Evolutionary conservation across 345 rosid genomes (phyloP), one percentile per base, ranked within the genome.

Genomic region (Moricandia arvensis): DNA sequence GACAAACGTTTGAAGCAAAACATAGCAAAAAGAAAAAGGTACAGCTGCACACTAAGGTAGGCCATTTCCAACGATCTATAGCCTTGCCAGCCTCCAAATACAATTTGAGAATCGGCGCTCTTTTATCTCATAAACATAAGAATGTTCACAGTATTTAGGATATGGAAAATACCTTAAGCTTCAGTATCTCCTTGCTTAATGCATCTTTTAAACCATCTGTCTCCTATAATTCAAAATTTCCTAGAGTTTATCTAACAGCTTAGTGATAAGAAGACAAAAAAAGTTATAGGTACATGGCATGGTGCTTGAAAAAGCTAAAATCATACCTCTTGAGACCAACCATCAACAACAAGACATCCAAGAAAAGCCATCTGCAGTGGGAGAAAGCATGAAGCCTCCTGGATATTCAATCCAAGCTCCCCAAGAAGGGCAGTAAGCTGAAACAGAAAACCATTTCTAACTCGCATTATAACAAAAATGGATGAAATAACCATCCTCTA

Each of bases 371-470:
- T 95, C 98, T 15, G 49, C 88, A 24, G 97, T 95, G 34, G 34
- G 98, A 92, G 82, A 95, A 92, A 16, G 92, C 99, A 84, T 90
- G 98, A 72, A 72, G 99, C 98, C 78, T 95, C 99, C 83, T 92
- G 97, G 70, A 95, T 95, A 78, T 89, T 88, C 79, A 95, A 79
- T 45, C 96, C 98, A 84, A 95, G 84, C 80, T 90, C 99, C 60
- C 91, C 91, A 67, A 95, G 94, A 58, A 95, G 79, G 63, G 93
- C 82, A 65, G 97, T 89, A 61, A 92, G 83, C 99, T 92, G 90
- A 69, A 82, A 77, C 71, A 69, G 41, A 68, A 64, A 41, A 69
- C 29, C 51, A 54, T 55, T 55, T 16, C 35, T 43, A 29, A 62
- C 71, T 81, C 76, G 75, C 7, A 18, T 66, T 47, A 62, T 58